Conservation (phyloP, 495 filamentous ascomycete species). For the Aspergillus nidulans region DNA sequence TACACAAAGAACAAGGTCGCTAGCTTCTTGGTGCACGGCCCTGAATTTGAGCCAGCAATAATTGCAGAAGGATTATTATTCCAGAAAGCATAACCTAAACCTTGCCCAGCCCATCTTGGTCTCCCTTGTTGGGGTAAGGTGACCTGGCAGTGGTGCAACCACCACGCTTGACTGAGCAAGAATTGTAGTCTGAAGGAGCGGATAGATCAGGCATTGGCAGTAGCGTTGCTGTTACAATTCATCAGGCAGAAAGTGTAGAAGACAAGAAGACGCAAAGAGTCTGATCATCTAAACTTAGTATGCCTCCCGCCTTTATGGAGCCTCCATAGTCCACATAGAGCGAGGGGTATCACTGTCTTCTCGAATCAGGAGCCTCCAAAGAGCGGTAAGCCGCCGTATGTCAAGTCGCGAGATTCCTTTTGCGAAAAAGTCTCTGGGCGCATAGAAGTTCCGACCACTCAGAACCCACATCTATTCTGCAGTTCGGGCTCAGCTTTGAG, state of each 20-base stretch:
- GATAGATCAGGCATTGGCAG: neutral
- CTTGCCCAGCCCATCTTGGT: neutral
- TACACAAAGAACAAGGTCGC: conserved; percentile 11
- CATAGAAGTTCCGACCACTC: neutral
- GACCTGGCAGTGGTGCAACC: neutral
- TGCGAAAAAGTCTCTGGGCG: neutral
- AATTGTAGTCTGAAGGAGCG: neutral
- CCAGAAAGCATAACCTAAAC: neutral
- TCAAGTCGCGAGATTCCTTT: conserved; percentile 8
- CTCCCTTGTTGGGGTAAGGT: neutral
- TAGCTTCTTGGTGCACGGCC: conserved; percentile 11
- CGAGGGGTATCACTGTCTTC: neutral
- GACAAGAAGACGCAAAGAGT: neutral
- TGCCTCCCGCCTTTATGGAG: neutral
- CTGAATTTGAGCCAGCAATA: conserved; percentile 7
- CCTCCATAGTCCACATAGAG: neutral
- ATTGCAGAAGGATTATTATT: neutral
- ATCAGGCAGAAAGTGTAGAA: neutral
- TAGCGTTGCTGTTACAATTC: neutral
- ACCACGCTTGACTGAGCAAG: neutral
- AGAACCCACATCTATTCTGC: neutral
- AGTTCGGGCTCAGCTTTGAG: neutral
- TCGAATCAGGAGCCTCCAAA: neutral
- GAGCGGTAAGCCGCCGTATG: conserved; percentile 7
- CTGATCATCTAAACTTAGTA: neutral